These are phyloP conservation scores for Leishmania tropica DNA, from an alignment of 208 protist genomes.

Conservation along the genomic window DNA sequence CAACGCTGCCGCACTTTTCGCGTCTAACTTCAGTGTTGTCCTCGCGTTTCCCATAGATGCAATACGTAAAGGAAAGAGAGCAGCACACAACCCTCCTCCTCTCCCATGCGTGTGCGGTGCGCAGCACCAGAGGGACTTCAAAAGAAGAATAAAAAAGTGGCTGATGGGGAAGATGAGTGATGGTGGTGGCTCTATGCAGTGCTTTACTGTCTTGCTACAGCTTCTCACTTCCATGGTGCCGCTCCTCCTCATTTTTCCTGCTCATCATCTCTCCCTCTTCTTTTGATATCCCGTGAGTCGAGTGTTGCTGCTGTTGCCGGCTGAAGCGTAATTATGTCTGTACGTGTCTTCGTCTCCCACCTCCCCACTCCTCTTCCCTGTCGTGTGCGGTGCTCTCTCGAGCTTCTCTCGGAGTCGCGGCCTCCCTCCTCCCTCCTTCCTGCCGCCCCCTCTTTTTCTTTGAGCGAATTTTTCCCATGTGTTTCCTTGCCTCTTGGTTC, in stretches of 20 bases:
- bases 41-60: neutral
- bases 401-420: neutral
- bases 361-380: neutral
- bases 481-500: neutral
- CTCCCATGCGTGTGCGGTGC: neutral
- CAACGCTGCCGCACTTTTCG: neutral
- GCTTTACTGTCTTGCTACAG: neutral
- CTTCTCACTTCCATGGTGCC: neutral
- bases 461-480: neutral
- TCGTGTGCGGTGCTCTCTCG: neutral
- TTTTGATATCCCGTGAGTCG: neutral
- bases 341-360: neutral
- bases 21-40: no score
- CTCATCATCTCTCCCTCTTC: neutral
- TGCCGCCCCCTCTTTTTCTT: slow-evolving; percentile 2
- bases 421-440: neutral
- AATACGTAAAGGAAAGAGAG: neutral
- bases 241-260: neutral
- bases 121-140: neutral
- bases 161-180: neutral
- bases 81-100: neutral
- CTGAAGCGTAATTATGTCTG: slow-evolving; percentile 3
- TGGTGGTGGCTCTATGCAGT: neutral
- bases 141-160: neutral
- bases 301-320: neutral